phyloP scores from a whole-genome alignment of 352 stramenopile species.

The Phytopythium sindhum region DNA sequence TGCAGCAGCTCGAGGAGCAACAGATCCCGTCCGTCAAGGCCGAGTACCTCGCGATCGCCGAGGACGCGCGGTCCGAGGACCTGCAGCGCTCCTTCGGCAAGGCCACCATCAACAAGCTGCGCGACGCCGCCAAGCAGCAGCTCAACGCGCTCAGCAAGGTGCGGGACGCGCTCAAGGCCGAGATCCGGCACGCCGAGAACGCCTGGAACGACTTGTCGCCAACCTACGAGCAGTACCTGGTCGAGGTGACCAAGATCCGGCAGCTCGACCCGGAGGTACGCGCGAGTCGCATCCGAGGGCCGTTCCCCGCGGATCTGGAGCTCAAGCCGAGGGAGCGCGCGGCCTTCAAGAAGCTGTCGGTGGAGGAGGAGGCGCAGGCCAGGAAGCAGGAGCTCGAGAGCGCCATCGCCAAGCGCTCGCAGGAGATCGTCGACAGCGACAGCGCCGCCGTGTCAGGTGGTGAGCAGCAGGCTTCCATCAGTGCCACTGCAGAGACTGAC shows the following conservation, averaged over 20 bases:
- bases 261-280: conserved; percentile 34
- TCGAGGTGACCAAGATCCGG: conserved; percentile 50
- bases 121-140: conserved; percentile 60
- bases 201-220: conserved; percentile 42
- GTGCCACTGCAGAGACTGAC: not conserved
- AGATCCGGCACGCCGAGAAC: conserved; percentile 45
- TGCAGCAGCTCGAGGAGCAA: conserved; percentile 35
- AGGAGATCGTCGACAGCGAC: conserved; percentile 30
- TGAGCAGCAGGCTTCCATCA: not conserved
- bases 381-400: conserved; percentile 49
- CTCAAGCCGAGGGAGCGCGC: conserved; percentile 49
- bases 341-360: conserved; percentile 79
- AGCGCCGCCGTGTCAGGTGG: not conserved
- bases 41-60: conserved; percentile 72
- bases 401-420: conserved; percentile 60
- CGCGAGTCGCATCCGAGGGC: conserved; percentile 36
- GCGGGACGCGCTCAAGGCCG: conserved; percentile 39
- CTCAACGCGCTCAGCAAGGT: conserved; percentile 47
- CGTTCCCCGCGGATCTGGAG: conserved; percentile 48
- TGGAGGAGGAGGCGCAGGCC: conserved; percentile 70
- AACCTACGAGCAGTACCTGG: conserved; percentile 61
- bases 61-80: conserved; percentile 66
- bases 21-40: conserved; percentile 66
- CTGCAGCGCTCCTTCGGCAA: conserved; percentile 63
- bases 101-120: conserved; percentile 52